Conservation (phyloP, 768 basidiomycete species). For the Psilocybe cubensis region DNA sequence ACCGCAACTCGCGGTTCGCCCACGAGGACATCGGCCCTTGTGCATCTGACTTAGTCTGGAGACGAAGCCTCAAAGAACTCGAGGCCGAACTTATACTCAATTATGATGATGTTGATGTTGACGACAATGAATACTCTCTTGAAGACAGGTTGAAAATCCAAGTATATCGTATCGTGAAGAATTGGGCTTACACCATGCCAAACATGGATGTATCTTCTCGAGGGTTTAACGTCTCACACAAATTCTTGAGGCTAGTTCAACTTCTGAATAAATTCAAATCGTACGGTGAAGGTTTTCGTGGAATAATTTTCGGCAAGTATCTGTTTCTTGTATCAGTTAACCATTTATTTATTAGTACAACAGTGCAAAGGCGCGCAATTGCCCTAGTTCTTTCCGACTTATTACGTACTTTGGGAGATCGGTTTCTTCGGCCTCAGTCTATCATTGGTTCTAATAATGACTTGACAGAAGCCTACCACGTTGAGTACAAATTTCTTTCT, state of each 20-base stretch:
- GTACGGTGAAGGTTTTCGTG: constrained; percentile 63
- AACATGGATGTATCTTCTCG: constrained; percentile 58
- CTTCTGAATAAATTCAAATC: constrained; percentile 57
- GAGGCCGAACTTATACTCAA: constrained; percentile 33
- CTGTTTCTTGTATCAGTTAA: background rate
- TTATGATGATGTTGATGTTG: constrained; percentile 39
- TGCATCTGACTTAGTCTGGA: constrained; percentile 74
- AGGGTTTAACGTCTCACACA: constrained; percentile 70
- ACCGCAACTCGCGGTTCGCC: constrained; percentile 49
- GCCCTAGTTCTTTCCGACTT: constrained; percentile 65
- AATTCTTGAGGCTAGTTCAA: constrained; percentile 64
- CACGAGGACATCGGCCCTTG: constrained; percentile 64
- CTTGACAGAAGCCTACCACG: constrained; percentile 27
- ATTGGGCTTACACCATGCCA: constrained; percentile 69
- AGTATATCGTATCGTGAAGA: constrained; percentile 49
- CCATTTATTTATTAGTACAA: constrained; percentile 2
- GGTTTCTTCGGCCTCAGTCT: constrained; percentile 59
- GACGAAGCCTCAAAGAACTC: constrained; percentile 48
- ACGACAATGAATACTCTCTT: constrained; percentile 25
- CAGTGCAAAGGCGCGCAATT: constrained; percentile 57
- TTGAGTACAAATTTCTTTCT: background rate
- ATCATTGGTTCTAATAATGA: constrained; percentile 41
- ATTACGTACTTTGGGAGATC: constrained; percentile 54
- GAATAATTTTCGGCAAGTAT: constrained; percentile 63
- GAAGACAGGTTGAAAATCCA: constrained; percentile 24